These are phyloP conservation scores for Carex littledalei DNA, from an alignment of 176 grass and related monocot species.

Conservation along the genomic window DNA sequence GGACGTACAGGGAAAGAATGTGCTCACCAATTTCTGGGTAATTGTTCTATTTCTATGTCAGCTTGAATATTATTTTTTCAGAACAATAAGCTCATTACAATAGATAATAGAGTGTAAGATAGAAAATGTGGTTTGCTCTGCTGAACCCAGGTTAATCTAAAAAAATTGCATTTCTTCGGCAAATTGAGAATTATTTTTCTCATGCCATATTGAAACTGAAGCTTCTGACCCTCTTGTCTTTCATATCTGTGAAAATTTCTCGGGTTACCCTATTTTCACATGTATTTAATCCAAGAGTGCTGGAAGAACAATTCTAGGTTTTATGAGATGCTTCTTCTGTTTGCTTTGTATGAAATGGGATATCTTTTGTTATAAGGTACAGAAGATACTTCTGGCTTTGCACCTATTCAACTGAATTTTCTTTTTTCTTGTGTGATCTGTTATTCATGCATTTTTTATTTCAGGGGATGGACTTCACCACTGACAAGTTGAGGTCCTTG, in stretches of 20 bases:
- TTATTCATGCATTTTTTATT: not conserved
- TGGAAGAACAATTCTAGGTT: not conserved
- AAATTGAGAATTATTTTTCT: not conserved
- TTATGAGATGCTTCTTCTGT: not conserved
- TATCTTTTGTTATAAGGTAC: not conserved
- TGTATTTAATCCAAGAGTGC: not conserved
- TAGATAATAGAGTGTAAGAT: not conserved
- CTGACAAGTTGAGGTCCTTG: conserved; percentile 62
- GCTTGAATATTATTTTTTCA: not conserved
- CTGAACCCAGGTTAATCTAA: not conserved
- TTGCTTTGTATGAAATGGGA: not conserved
- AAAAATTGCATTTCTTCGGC: not conserved
- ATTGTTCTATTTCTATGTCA: not conserved
- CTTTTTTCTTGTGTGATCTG: not conserved
- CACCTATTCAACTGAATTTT: not conserved
- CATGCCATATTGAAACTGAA: not conserved
- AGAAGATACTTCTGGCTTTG: not conserved
- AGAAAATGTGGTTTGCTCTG: not conserved
- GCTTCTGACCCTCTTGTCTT: not conserved
- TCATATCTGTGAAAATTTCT: not conserved
- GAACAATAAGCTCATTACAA: not conserved
- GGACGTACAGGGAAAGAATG: conserved; percentile 71
- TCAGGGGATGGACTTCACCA: conserved; percentile 62
- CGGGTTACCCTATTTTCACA: not conserved
- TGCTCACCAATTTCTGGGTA: conserved; percentile 81